Conservation (phyloP, 2,329 filamentous ascomycete genomes). For the Aureobasidium subglaciale region DNA sequence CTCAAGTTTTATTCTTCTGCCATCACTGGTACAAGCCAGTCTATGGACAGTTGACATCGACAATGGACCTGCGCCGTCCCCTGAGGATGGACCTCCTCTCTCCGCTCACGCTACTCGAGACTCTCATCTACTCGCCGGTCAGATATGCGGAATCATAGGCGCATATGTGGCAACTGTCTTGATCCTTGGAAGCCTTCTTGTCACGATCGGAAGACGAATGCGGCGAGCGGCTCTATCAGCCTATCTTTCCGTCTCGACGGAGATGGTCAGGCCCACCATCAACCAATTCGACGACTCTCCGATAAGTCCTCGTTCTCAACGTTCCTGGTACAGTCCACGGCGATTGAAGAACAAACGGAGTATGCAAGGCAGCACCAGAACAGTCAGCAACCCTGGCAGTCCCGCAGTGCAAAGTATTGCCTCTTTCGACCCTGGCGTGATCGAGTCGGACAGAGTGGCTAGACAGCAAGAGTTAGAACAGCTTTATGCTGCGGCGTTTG, state of each 20-base stretch:
- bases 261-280: conserved; percentile 47
- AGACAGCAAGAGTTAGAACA: conserved; percentile 79
- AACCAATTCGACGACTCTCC: conserved; percentile 30
- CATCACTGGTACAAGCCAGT: conserved; percentile 10
- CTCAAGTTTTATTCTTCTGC: background rate
- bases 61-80: conserved; percentile 50
- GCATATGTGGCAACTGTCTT: conserved; percentile 74
- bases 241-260: conserved; percentile 46
- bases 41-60: conserved; percentile 43
- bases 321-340: conserved; percentile 26
- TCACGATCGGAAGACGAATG: conserved; percentile 39
- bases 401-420: conserved; percentile 52
- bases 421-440: conserved; percentile 68
- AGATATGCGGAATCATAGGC: conserved; percentile 77
- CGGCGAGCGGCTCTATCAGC: conserved; percentile 40
- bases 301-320: conserved; percentile 24
- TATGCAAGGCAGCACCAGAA: conserved; percentile 22
- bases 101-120: conserved; percentile 55
- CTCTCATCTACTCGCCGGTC: conserved; percentile 61
- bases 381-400: conserved; percentile 36
- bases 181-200: conserved; percentile 58
- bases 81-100: conserved; percentile 54
- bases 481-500: conserved; percentile 87
- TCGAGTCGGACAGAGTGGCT: conserved; percentile 66
- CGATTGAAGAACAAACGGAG: conserved; percentile 23